phyloP scores from a whole-genome alignment of 2,329 filamentous ascomycete genomes.

The Pseudopithomyces maydicus region DNA sequence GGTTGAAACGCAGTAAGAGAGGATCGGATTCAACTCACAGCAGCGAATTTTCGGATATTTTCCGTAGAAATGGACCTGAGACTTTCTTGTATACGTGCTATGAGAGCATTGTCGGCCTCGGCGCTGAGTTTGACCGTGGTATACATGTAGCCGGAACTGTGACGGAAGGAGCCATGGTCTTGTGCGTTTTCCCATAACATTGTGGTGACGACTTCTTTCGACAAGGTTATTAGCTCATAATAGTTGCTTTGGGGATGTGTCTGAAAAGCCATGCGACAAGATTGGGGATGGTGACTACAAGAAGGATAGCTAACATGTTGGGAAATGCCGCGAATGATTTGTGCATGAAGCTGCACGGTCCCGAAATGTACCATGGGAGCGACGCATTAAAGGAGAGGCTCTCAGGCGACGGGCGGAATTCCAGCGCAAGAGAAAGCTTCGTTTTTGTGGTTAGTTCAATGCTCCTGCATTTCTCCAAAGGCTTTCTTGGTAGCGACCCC shows the following conservation, averaged over 20 bases:
- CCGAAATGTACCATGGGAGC: slow-evolving; percentile 2
- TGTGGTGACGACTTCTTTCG: background rate
- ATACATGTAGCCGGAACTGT: background rate
- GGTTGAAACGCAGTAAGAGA: slow-evolving; percentile 1
- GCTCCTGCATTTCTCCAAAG: background rate
- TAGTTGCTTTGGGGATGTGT: too few species aligned
- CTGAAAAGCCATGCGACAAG: background rate
- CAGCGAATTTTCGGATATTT: background rate
- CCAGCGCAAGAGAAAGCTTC: background rate
- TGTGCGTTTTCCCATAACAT: background rate
- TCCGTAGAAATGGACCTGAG: background rate
- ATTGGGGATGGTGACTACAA: background rate
- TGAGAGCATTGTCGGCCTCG: background rate
- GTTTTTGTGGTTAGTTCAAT: background rate
- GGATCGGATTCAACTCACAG: background rate
- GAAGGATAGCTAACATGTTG: background rate
- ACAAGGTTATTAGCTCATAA: too few species aligned
- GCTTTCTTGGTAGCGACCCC: background rate
- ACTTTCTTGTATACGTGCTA: background rate
- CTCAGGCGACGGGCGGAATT: background rate
- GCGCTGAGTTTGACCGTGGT: background rate
- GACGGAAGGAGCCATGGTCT: background rate
- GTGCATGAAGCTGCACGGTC: background rate
- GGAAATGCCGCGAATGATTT: background rate
- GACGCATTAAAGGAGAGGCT: background rate